phyloP scores from a whole-genome alignment of 1,139 yeast genomes.

The Hyphopichia burtonii region DNA sequence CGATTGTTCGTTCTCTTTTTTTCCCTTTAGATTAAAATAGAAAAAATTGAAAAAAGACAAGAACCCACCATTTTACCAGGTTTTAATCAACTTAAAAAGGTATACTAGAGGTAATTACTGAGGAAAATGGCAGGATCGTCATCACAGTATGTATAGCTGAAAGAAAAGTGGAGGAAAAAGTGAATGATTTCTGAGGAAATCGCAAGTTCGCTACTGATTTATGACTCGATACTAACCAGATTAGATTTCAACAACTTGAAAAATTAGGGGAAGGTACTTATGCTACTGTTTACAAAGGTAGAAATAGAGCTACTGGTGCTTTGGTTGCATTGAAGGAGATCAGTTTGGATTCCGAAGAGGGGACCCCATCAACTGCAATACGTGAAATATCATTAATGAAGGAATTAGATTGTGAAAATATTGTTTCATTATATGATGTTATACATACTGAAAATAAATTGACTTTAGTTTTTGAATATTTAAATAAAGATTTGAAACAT shows the following conservation, averaged over 20 bases:
- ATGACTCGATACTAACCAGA: slow-evolving; percentile 2
- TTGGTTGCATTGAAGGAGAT: slow-evolving; percentile 94
- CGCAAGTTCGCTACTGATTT: no score
- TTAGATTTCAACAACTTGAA: slow-evolving; percentile 62
- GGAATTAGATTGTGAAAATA: slow-evolving; percentile 91
- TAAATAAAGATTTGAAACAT: slow-evolving; percentile 92
- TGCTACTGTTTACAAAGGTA: slow-evolving; percentile 96
- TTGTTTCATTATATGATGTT: slow-evolving; percentile 90
- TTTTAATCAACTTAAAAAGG: no score
- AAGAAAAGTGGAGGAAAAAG: background rate
- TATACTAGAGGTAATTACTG: background rate
- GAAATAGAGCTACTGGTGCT: slow-evolving; percentile 88
- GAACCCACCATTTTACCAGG: background rate
- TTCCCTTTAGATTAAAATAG: background rate
- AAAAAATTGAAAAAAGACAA: background rate
- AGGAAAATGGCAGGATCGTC: slow-evolving; percentile 15
- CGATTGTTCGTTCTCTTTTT: background rate
- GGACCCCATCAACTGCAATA: slow-evolving; percentile 97
- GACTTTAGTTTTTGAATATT: slow-evolving; percentile 86
- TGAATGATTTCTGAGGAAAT: no score
- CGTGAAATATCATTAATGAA: slow-evolving; percentile 96
- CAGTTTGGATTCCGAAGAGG: slow-evolving; percentile 92
- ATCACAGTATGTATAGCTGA: slow-evolving; percentile 26
- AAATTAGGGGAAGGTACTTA: slow-evolving; percentile 97
- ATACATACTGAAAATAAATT: slow-evolving; percentile 95